phyloP scores from a whole-genome alignment of 352 stramenopile genomes.

The Phytophthora constricta region DNA sequence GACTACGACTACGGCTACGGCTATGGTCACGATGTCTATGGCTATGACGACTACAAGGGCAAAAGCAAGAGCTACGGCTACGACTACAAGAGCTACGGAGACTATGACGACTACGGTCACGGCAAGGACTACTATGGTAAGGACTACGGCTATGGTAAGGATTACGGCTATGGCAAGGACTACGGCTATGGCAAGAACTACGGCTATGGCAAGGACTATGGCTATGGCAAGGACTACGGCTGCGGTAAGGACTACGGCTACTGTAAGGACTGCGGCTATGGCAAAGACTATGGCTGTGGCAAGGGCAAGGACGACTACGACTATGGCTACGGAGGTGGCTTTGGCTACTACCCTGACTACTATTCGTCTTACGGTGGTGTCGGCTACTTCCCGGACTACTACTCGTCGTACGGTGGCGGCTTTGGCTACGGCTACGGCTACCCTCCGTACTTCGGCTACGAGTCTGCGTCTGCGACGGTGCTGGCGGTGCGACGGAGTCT shows the following conservation, averaged over 20 bases:
- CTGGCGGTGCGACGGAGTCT: background rate
- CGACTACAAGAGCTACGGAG: background rate
- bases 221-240: background rate
- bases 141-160: background rate
- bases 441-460: background rate
- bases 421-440: background rate
- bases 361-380: background rate
- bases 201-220: background rate
- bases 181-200: background rate
- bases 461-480: background rate
- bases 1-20: background rate
- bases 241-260: background rate
- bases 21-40: background rate
- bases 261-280: background rate
- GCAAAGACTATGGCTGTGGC: background rate
- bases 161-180: background rate
- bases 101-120: background rate
- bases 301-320: background rate
- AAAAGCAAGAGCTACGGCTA: too few species aligned
- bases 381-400: background rate
- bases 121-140: too few species aligned
- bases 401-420: constrained; percentile 1
- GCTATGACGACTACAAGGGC: background rate
- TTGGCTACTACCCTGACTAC: background rate
- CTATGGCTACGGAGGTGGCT: background rate